Conservation (phyloP, 331 rosid genomes). For the Cucumis variabilis region DNA sequence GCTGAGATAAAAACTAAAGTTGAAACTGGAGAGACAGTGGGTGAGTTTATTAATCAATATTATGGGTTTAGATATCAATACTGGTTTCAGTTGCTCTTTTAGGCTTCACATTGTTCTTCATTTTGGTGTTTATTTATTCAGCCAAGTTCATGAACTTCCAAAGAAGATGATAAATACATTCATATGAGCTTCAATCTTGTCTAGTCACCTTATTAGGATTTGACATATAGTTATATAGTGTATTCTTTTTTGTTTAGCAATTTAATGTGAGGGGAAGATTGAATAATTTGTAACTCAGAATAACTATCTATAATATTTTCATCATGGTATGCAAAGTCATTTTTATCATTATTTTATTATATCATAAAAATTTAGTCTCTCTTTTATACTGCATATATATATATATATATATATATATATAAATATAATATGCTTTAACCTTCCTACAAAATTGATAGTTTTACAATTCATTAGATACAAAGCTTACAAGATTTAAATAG, state of each 20-base stretch:
- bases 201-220: background rate
- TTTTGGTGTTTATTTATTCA: conserved; percentile 22
- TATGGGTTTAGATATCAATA: conserved; percentile 41
- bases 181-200: background rate
- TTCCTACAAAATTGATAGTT: too few species aligned
- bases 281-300: background rate
- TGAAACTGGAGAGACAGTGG: conserved; percentile 48
- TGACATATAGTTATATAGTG: background rate
- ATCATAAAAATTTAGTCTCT: too few species aligned
- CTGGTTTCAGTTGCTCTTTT: conserved; percentile 35
- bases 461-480: too few species aligned
- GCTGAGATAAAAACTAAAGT: conserved; percentile 43
- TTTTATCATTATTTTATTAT: too few species aligned
- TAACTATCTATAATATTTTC: background rate
- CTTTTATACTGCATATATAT: too few species aligned
- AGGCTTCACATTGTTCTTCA: conserved; percentile 36
- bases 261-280: background rate
- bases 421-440: too few species aligned
- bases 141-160: conserved; percentile 43
- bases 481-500: too few species aligned
- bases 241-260: too few species aligned
- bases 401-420: too few species aligned
- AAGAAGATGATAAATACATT: conserved; percentile 35
- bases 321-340: background rate
- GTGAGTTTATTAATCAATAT: conserved; percentile 37